Conservation (phyloP, 75 land plant species). For the Cryptomeria japonica region DNA sequence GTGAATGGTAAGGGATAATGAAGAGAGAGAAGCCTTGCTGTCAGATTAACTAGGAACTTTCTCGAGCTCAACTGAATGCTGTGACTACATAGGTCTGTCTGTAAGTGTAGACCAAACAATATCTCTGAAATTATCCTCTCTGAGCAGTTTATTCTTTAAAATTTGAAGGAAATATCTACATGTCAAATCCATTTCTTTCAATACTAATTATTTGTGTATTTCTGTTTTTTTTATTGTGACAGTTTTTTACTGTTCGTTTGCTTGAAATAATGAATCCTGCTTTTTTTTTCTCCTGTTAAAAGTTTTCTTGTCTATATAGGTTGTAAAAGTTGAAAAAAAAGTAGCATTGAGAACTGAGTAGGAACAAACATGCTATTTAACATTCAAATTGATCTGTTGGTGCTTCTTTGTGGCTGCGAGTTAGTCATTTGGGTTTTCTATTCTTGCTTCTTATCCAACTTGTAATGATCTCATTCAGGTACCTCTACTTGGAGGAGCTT, state of each 20-base stretch:
- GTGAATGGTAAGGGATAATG: not conserved
- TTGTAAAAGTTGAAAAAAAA: not conserved
- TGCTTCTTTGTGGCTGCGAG: not conserved
- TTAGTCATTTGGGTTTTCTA: not conserved
- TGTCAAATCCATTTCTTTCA: not conserved
- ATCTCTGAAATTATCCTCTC: not conserved
- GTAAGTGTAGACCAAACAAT: not conserved
- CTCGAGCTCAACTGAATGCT: not conserved
- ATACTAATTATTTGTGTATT: not conserved
- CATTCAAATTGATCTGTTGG: not conserved
- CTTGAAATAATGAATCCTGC: not conserved
- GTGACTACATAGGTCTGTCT: not conserved
- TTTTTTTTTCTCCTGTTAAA: not conserved
- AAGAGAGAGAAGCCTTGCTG: not conserved
- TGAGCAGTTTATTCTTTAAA: not conserved
- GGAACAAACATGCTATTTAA: not conserved
- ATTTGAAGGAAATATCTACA: constrained; percentile 2
- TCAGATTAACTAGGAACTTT: not conserved
- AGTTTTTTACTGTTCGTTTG: not conserved
- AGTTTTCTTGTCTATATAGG: not conserved
- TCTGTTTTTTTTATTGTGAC: not conserved
- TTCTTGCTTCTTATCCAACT: constrained; percentile 5
- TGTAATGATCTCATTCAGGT: constrained; percentile 50
- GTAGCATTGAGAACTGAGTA: not conserved
- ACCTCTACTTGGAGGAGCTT: constrained; percentile 94